Evolutionary conservation across 2,329 filamentous ascomycete genomes (phyloP).

Genomic region (Fusarium sp.): DNA sequence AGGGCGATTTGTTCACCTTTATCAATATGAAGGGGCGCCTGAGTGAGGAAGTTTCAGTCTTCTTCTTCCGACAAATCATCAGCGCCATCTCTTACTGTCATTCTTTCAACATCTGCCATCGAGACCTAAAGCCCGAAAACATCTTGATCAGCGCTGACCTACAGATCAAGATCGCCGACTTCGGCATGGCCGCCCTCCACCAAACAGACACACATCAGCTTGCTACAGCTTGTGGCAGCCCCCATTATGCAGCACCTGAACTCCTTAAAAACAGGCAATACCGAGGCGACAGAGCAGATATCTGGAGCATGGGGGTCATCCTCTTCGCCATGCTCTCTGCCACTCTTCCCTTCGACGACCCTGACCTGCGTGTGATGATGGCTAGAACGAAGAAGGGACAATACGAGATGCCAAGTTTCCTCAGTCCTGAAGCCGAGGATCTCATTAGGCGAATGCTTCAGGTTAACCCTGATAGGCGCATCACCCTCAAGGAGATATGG

Average conservation of each 20-base stretch:
- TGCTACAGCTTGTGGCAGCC: constrained; percentile 92
- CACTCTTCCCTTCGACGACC: constrained; percentile 82
- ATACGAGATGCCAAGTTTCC: constrained; percentile 70
- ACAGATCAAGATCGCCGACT: constrained; percentile 94
- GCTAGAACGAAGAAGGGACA: constrained; percentile 67
- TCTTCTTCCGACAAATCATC: constrained; percentile 92
- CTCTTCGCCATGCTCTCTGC: constrained; percentile 89
- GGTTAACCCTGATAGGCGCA: constrained; percentile 80
- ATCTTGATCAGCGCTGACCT: constrained; percentile 83
- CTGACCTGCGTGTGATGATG: constrained; percentile 72
- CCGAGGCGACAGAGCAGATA: constrained; percentile 85
- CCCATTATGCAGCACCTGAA: constrained; percentile 96
- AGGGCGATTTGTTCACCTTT: constrained; percentile 85
- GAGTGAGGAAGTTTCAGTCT: constrained; percentile 81
- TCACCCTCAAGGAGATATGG: constrained; percentile 86
- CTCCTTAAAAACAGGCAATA: constrained; percentile 83
- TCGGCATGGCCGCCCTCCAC: constrained; percentile 93
- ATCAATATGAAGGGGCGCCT: constrained; percentile 81
- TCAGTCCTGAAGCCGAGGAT: constrained; percentile 77
- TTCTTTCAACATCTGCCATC: constrained; percentile 93
- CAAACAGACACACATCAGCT: constrained; percentile 84
- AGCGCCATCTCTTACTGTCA: constrained; percentile 93
- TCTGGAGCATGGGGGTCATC: constrained; percentile 94
- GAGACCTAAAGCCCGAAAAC: constrained; percentile 97
- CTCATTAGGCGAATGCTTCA: constrained; percentile 84